Evolutionary conservation across 352 stramenopile species (phyloP).

Genomic region (Phytophthora rubi): DNA sequence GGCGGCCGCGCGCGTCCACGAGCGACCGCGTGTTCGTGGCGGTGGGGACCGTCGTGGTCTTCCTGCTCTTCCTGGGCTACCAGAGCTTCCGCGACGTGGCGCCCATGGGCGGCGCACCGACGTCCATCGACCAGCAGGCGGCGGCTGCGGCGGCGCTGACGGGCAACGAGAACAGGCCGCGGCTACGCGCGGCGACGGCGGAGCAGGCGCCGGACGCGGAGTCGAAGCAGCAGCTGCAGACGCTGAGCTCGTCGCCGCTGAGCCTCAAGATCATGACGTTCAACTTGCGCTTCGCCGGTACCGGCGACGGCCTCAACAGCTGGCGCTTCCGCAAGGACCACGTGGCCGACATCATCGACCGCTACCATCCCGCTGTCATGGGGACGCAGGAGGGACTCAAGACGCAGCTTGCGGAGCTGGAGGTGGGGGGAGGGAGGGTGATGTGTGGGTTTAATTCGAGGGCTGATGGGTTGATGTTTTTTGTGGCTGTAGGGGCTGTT

Average conservation of each 20-base stretch:
- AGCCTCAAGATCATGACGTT: constrained; percentile 87
- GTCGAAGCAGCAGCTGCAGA: constrained; percentile 20
- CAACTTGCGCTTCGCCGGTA: constrained; percentile 77
- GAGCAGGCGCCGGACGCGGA: constrained; percentile 4
- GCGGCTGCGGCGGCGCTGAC: constrained; percentile 40
- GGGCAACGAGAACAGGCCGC: constrained; percentile 34
- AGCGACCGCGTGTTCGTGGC: constrained; percentile 70
- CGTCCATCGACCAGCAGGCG: constrained; percentile 45
- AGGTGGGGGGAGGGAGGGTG: constrained; percentile 31
- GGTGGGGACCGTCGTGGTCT: constrained; percentile 68
- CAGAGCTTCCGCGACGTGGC: constrained; percentile 42
- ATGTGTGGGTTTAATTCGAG: background rate
- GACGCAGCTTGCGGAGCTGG: constrained; percentile 65
- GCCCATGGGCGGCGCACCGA: background rate
- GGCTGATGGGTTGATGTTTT: constrained; percentile 1
- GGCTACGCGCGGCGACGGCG: constrained; percentile 45
- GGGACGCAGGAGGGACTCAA: constrained; percentile 80
- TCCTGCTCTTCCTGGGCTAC: constrained; percentile 68
- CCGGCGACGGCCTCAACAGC: constrained; percentile 66
- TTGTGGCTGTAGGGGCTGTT: constrained; percentile 41
- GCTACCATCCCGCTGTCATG: constrained; percentile 76
- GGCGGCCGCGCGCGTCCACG: constrained; percentile 35
- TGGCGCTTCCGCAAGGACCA: constrained; percentile 79
- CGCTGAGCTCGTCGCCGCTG: constrained; percentile 47
- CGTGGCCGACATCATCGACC: constrained; percentile 75